A percentile compares a stretch with the other conserved stretches of the same genome.
Conservation (phyloP, 2,329 filamentous ascomycete species). For the Penicillium italicum region DNA sequence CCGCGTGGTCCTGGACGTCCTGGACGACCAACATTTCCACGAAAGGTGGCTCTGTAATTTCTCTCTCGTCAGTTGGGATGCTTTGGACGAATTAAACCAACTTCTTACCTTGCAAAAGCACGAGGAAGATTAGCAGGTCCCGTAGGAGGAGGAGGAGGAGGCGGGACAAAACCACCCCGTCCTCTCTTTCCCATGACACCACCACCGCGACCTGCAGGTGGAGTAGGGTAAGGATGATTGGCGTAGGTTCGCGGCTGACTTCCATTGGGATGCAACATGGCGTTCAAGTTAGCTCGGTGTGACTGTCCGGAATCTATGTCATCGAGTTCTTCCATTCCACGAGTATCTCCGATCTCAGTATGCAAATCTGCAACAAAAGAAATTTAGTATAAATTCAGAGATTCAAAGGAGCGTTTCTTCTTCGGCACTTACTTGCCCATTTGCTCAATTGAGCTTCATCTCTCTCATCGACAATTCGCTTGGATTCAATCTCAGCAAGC, state of each 20-base stretch:
- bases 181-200: neutral
- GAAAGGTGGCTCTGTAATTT: neutral
- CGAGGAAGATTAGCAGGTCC: neutral
- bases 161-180: neutral
- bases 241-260: neutral
- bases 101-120: neutral
- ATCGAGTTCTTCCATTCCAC: neutral
- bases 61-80: neutral
- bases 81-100: neutral
- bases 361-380: neutral
- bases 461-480: neutral
- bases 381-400: neutral
- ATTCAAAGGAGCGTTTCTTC: fast-evolving
- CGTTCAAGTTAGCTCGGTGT: neutral
- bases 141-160: neutral
- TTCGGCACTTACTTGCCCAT: neutral
- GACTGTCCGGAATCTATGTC: neutral
- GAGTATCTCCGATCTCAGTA: neutral
- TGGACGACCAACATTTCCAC: neutral
- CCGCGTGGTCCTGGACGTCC: neutral
- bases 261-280: neutral
- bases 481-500: neutral
- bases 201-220: neutral
- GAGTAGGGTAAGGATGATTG: neutral
- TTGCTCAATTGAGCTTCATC: neutral